Conservation (phyloP, 73 alveolate genomes). For the Paramecium sexaurelia region DNA sequence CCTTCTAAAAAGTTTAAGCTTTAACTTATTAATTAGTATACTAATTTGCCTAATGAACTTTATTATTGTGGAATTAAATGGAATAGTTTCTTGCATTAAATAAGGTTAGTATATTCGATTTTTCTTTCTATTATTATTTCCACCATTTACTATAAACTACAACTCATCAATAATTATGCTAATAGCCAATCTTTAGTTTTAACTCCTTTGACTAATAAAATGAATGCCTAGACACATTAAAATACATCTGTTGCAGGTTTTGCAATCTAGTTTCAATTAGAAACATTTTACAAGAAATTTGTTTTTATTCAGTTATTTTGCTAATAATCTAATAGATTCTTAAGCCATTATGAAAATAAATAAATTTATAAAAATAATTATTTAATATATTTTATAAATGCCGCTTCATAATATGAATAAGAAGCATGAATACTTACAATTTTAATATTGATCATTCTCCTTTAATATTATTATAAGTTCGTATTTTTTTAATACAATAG, state of each 20-base stretch:
- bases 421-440: no score
- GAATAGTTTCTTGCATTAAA: constrained; percentile 14
- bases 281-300: constrained; percentile 32
- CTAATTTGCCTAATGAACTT: constrained; percentile 4
- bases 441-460: no score
- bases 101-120: background rate
- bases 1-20: background rate
- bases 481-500: no score
- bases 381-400: background rate
- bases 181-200: constrained; percentile 54
- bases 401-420: background rate
- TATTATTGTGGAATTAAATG: background rate
- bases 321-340: background rate
- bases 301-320: constrained; percentile 30
- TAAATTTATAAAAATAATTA: background rate
- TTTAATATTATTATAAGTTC: no score
- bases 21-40: background rate
- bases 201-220: constrained; percentile 46
- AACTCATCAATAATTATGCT: constrained; percentile 33
- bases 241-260: constrained; percentile 48
- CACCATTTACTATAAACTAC: constrained; percentile 34
- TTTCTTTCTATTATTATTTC: background rate
- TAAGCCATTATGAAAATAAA: background rate
- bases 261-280: constrained; percentile 36
- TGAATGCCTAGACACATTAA: constrained; percentile 19